These are phyloP conservation scores for Otatea glauca DNA, from an alignment of 176 grass and related monocot genomes.

Conservation along the genomic window DNA sequence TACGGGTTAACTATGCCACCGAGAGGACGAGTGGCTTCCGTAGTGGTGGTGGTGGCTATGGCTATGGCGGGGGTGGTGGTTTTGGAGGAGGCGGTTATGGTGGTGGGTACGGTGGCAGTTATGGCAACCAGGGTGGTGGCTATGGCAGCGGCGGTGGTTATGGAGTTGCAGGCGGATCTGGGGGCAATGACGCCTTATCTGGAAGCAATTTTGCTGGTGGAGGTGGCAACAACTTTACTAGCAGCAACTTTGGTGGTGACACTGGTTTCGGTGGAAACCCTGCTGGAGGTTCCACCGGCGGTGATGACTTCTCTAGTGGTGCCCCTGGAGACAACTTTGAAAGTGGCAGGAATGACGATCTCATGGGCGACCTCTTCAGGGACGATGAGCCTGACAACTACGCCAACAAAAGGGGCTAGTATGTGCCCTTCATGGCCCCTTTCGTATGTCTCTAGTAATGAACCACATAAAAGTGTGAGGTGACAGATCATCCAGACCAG, in stretches of 20 bases:
- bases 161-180: conserved; percentile 22
- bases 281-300: neutral
- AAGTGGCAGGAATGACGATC: conserved; percentile 43
- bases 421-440: neutral
- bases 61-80: conserved; percentile 5
- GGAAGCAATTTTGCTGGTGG: conserved; percentile 19
- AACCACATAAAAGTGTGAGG: neutral
- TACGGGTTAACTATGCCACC: conserved; percentile 65
- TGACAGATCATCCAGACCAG: neutral
- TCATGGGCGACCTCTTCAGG: conserved; percentile 26
- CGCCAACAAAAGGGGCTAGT: conserved; percentile 40
- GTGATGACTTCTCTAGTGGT: conserved; percentile 28
- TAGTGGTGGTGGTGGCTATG: neutral
- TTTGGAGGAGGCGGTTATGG: neutral
- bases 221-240: neutral
- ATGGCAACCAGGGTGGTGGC: conserved; percentile 22
- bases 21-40: conserved; percentile 57
- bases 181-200: neutral
- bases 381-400: conserved; percentile 42
- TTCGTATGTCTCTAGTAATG: neutral
- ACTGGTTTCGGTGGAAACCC: conserved; percentile 30
- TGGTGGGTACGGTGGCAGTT: neutral
- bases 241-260: conserved; percentile 27
- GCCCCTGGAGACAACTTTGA: neutral
- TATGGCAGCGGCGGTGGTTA: conserved; percentile 11